phyloP scores from a whole-genome alignment of 129 eudicot species.

The Centrapalus pauciflorus region DNA sequence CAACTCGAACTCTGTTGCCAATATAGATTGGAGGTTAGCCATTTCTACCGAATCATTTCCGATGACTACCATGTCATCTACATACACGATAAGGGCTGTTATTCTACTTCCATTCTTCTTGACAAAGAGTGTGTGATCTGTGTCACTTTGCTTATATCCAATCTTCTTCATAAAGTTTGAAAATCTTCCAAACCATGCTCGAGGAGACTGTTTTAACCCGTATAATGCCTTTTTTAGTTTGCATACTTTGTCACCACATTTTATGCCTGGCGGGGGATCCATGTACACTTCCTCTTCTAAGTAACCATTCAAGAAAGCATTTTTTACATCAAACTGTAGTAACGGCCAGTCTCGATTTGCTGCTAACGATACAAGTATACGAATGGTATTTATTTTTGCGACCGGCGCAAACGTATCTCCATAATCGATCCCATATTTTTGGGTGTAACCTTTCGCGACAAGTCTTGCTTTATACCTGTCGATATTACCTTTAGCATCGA shows the following conservation, averaged over 20 bases:
- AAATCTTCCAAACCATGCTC: neutral
- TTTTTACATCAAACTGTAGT: neutral
- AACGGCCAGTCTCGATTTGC: neutral
- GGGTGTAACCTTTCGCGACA: no score
- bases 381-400: neutral
- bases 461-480: neutral
- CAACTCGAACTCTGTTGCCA: neutral
- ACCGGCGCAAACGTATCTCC: no score
- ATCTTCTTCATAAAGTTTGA: neutral
- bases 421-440: no score
- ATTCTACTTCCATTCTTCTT: neutral
- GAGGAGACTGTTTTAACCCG: neutral
- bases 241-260: neutral
- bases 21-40: neutral
- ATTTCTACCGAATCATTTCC: neutral
- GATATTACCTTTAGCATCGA: neutral
- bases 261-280: conserved; percentile 1
- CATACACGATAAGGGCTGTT: conserved; percentile 3
- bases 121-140: conserved; percentile 2
- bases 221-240: conserved; percentile 1
- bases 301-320: conserved; percentile 1
- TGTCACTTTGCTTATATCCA: neutral
- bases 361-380: neutral
- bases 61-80: no score
- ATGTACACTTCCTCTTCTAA: conserved; percentile 1